Evolutionary conservation across 208 protist species (phyloP).

Genomic region (Acanthamoeba healyi): DNA sequence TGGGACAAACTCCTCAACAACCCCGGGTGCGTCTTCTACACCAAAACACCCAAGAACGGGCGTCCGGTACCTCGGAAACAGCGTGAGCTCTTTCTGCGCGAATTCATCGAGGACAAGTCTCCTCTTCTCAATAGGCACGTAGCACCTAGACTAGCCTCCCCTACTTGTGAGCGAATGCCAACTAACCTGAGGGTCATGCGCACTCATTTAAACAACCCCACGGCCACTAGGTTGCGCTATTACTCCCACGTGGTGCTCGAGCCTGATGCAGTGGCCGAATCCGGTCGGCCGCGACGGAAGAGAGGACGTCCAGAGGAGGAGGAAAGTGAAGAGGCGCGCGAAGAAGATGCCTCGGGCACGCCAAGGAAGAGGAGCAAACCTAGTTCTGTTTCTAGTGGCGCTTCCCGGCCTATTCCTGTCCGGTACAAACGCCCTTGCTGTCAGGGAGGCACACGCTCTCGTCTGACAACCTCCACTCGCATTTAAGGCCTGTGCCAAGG

Average conservation of each 20-base stretch:
- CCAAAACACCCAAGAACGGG: conserved; percentile 10
- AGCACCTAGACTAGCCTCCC: neutral
- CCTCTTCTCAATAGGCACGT: neutral
- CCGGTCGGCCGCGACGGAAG: neutral
- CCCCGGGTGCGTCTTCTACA: conserved; percentile 5
- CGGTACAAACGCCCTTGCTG: neutral
- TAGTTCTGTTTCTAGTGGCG: neutral
- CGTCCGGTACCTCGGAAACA: neutral
- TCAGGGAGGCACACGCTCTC: no score
- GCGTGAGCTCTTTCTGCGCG: neutral
- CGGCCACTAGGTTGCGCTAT: neutral
- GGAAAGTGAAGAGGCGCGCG: neutral
- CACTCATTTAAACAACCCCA: no score
- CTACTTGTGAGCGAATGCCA: no score
- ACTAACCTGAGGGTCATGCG: no score
- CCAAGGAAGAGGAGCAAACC: neutral
- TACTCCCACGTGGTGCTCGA: neutral
- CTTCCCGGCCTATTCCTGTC: neutral
- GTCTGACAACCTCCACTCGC: neutral
- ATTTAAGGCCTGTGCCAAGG: neutral
- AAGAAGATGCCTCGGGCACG: neutral
- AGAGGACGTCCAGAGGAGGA: neutral
- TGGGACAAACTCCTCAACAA: conserved; percentile 6
- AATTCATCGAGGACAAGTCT: conserved; percentile 65
- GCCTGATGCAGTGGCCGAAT: neutral